phyloP scores from a whole-genome alignment of 306 rosid species.

The Rosa persica region DNA sequence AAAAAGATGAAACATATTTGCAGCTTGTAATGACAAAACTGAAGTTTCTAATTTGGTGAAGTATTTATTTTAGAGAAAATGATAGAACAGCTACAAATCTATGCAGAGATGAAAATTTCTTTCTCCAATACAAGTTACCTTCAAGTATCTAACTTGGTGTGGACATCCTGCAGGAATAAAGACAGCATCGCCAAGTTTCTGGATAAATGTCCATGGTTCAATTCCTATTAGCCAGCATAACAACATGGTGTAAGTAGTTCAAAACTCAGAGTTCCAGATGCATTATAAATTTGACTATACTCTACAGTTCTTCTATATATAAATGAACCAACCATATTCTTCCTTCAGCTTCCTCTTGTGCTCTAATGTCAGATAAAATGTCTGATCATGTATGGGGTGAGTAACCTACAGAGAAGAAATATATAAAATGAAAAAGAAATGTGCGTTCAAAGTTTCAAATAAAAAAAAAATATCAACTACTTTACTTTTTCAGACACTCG shows the following conservation, averaged over 20 bases:
- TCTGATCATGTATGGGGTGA: conserved; percentile 65
- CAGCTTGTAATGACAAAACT: not conserved
- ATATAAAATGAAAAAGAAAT: not conserved
- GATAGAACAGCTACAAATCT: not conserved
- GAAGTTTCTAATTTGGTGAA: too few species aligned
- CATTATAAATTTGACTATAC: not conserved
- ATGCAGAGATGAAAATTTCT: not conserved
- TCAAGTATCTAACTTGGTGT: conserved; percentile 51
- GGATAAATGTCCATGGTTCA: conserved; percentile 54
- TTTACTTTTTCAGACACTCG: not conserved
- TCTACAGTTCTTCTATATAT: not conserved
- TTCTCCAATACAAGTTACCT: conserved; percentile 30
- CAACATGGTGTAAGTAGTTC: not conserved
- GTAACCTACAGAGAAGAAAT: conserved; percentile 41
- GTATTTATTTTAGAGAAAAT: not conserved
- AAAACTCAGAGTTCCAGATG: not conserved
- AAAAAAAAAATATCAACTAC: not conserved
- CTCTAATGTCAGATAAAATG: conserved; percentile 56
- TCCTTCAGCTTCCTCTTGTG: conserved; percentile 75
- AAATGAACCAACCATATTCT: conserved; percentile 60
- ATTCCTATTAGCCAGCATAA: conserved; percentile 29
- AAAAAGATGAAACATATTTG: too few species aligned
- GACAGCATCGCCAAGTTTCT: conserved; percentile 55
- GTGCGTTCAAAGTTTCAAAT: too few species aligned
- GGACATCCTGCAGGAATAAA: conserved; percentile 56